Percentiles rank a stretch among this genome's conserved stretches.
phyloP scores from a whole-genome alignment of 2,329 filamentous ascomycete species.

The Cordyceps javanica region DNA sequence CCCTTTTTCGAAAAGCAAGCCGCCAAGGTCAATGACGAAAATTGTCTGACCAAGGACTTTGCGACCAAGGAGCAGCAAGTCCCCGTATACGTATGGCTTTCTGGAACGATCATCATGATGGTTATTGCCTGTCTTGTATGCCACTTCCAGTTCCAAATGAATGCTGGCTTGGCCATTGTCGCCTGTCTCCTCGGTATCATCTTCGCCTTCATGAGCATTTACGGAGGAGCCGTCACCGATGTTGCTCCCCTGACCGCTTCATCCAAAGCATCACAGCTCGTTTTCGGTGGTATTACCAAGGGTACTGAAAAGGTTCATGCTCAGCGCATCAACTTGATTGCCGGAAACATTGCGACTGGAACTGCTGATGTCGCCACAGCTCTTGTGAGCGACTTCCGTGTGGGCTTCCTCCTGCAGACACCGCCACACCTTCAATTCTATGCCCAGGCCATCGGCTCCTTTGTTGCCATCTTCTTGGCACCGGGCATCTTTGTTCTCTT shows the following conservation, averaged over 20 bases:
- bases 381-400: constrained; percentile 58
- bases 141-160: constrained; percentile 44
- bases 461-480: constrained; percentile 60
- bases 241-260: constrained; percentile 56
- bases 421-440: constrained; percentile 61
- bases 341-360: constrained; percentile 51
- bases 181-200: constrained; percentile 46
- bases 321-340: constrained; percentile 60
- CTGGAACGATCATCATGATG: constrained; percentile 41
- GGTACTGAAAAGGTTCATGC: constrained; percentile 43
- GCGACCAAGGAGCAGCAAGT: constrained; percentile 40
- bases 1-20: constrained; percentile 31
- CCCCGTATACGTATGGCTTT: constrained; percentile 47
- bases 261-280: constrained; percentile 57
- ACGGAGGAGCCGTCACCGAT: constrained; percentile 40
- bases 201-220: constrained; percentile 42
- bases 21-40: constrained; percentile 26
- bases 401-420: constrained; percentile 60
- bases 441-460: constrained; percentile 55
- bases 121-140: constrained; percentile 46
- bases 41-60: constrained; percentile 33
- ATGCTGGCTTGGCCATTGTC: constrained; percentile 44
- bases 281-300: constrained; percentile 59
- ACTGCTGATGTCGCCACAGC: constrained; percentile 48
- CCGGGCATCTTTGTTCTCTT: constrained; percentile 64